Evolutionary conservation across 768 basidiomycete species (phyloP), one percentile per base, ranked within the genome.

Genomic region (Pisolithus orientalis): DNA sequence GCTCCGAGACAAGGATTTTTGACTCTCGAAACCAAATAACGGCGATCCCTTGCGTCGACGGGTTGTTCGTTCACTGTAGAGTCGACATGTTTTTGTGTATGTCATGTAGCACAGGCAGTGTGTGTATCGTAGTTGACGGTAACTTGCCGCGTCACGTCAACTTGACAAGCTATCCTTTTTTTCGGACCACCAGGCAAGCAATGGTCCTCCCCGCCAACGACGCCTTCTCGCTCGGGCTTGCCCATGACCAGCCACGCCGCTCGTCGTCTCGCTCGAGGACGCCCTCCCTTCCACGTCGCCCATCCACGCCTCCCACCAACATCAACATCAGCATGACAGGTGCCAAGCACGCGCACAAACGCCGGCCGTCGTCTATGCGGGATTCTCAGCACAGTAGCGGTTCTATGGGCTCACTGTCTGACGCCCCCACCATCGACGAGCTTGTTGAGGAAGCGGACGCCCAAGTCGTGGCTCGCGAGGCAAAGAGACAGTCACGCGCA

Each of bases 1-100:
- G 71, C 82, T 85, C 81, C 88, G 85, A 81, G 63, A 90, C 49
- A 89, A 77, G 56, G 67, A 83, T 45, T n/a, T 16, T 45, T 49
- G 66, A 58, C 75, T 77, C 75, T 75, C 73, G 66, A 79, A 79
- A 83, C 83, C 79, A 73, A 68, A 80, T 77, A 84, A 76, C 83
- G 62, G 53, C 59, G 58, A 48, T 64, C 59, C 54, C 52, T 14
- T 32, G 24, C 6, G 32, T n/a, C 39, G 34, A 57, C 32, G 45
- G 65, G 53, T 57, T 44, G 44, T 62, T 13, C 11, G 66, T 67
- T 67, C 66, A 69, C 66, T 55, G 62, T 62, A 67, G 66, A 67
- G 66, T 60, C 67, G 54, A 67, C 56, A 67, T 44, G 28, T 39
- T 39, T 29, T 28, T 37, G 21, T 2, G 16, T 27, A 11, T 17